Conservation (phyloP, 257 asterid species). For the Nicotiana otophora region DNA sequence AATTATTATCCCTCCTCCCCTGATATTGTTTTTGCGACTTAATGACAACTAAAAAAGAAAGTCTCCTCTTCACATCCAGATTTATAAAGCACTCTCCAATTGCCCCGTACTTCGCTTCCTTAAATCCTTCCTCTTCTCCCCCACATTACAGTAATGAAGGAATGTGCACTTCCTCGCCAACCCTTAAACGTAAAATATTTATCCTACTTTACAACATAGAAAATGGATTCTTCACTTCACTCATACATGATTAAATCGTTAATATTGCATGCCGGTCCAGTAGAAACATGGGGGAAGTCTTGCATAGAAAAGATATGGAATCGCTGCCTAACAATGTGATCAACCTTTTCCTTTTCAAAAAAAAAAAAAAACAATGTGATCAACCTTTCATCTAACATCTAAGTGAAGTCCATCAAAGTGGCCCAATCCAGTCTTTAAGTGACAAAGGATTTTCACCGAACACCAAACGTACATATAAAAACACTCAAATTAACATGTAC, state of each 20-base stretch:
- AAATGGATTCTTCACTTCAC: background rate
- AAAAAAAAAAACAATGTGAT: background rate
- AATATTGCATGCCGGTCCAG: background rate
- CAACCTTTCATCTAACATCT: background rate
- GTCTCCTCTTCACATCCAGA: background rate
- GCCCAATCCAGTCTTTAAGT: background rate
- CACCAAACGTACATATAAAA: background rate
- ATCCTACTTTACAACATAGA: background rate
- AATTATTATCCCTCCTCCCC: background rate
- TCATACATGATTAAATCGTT: background rate
- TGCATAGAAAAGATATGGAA: background rate
- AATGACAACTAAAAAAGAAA: background rate
- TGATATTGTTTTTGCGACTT: background rate
- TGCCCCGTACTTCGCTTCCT: background rate
- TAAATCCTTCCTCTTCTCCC: constrained; percentile 1
- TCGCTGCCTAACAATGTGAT: background rate
- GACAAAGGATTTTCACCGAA: background rate
- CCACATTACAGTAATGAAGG: background rate
- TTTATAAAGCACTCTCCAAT: background rate
- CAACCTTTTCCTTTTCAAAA: background rate
- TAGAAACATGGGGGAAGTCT: background rate
- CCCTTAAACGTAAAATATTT: background rate
- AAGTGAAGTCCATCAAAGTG: background rate
- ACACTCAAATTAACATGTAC: no score
- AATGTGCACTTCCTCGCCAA: background rate